Base-by-base conservation (phyloP, 768 basidiomycete species). In the Calocybe indica region DNA sequence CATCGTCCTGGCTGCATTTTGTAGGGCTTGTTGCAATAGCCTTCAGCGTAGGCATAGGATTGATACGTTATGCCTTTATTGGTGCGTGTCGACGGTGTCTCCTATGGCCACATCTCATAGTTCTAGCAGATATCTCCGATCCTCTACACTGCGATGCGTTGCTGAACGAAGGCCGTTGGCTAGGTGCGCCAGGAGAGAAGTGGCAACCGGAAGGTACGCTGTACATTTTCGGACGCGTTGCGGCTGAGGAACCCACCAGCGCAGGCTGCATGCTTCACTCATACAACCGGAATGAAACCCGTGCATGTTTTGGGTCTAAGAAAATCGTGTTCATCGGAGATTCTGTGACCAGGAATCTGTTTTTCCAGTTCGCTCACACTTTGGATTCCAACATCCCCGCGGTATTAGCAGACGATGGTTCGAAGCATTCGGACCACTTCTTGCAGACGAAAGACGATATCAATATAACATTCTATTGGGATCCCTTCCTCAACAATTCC, bases 181-280 rank as follows among this genome's bases (percentile, higher is more conserved):
- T 92, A 47, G 92, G 92, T 60, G 61, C 66, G 22, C 65, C 61
- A 36, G 74, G 76, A 60, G 71, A 62, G 51, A 85, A 83, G 57
- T 96, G 92, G 92, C 92, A 96, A 61, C 92, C 92, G 2, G 79
- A 90, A 51, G 90, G 92, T 85, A 50, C 51, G 76, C 63, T 10
- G 3, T 32, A 46, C 7, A 30, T 30, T 33, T 48, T 30, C 45
- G 28, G 44, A 34, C n/a, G 38, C 43, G 8, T 28, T 30, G 14
- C 42, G 47, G 30, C 52, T 40, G 42, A 47, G 37, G 45, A 37
- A 40, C 8, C 10, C 11, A 29, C 34, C 22, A 32, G 12, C 22
- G 14, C 54, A 92, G 89, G 88, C 29, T 94, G 92, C 60, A 90
- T 92, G 80, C 73, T 89, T 40, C 68, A 85, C 62, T 58, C 69